Percentiles rank a stretch among this genome's conserved stretches.
Conservation (phyloP, 192 early-diverging fungal genomes). For the Coemansia sp. region DNA sequence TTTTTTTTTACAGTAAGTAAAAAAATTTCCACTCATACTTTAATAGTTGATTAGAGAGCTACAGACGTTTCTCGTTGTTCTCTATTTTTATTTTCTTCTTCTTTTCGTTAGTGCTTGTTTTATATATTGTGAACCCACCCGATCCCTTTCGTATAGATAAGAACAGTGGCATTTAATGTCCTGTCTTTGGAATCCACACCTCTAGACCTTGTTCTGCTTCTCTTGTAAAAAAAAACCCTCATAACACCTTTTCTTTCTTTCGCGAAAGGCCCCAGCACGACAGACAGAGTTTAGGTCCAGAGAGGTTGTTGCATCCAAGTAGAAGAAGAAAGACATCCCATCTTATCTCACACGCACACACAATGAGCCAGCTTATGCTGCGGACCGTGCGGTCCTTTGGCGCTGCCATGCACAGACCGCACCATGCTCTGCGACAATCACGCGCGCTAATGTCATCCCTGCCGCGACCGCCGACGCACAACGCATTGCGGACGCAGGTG, state of each 20-base stretch:
- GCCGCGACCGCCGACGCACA: background rate
- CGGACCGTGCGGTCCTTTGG: constrained; percentile 15
- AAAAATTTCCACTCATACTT: background rate
- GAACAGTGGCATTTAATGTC: background rate
- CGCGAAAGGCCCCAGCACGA: background rate
- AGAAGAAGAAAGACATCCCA: background rate
- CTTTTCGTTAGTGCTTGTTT: background rate
- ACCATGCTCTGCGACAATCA: constrained; percentile 2
- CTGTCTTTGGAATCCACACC: too few relatives aligned
- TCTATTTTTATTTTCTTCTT: background rate
- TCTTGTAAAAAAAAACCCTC: background rate
- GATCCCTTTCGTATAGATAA: background rate
- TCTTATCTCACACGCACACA: background rate
- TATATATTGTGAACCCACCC: background rate
- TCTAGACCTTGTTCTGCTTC: background rate
- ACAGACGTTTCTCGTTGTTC: background rate
- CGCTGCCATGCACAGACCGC: constrained; percentile 3
- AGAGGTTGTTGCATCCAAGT: background rate
- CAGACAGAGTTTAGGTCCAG: too few relatives aligned
- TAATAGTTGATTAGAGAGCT: background rate
- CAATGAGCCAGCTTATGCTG: constrained; percentile 40
- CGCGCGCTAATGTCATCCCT: background rate
- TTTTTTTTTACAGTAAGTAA: background rate
- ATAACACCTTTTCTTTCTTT: too few relatives aligned
- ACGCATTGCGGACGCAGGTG: background rate